phyloP scores from a whole-genome alignment of 1,284 basidiomycete genomes.

The Anthracocystis walkeri region DNA sequence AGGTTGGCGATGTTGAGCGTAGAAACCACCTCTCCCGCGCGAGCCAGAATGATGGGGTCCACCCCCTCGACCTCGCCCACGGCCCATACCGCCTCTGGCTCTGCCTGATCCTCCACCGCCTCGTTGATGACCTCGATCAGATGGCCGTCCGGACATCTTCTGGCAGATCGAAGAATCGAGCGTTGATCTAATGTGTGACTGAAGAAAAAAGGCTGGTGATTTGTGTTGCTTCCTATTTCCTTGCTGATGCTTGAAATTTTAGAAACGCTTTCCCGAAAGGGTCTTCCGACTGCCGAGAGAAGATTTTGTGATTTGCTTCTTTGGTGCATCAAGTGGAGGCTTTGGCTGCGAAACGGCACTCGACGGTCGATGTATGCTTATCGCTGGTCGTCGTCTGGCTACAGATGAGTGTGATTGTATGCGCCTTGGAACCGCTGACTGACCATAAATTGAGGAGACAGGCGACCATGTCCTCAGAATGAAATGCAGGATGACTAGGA shows the following conservation, averaged over 20 bases:
- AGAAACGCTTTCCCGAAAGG: conserved; percentile 12
- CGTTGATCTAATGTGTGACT: too few relatives aligned
- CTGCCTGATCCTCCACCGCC: conserved; percentile 17
- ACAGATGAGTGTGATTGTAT: too few relatives aligned
- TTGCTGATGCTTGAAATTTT: conserved; percentile 2
- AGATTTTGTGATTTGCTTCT: neutral
- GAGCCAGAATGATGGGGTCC: conserved; percentile 4
- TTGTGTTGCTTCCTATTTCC: neutral
- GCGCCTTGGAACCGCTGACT: neutral
- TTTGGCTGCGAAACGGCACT: neutral
- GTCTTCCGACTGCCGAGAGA: conserved; percentile 36
- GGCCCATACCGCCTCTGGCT: conserved; percentile 12
- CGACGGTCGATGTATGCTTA: conserved; percentile 1
- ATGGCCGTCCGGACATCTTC: conserved; percentile 18
- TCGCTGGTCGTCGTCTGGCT: neutral
- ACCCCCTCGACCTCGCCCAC: conserved; percentile 20
- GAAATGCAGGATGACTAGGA: too few relatives aligned
- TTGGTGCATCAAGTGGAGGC: conserved; percentile 6
- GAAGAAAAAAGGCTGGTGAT: neutral
- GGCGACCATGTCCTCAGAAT: too few relatives aligned
- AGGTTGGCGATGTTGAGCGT: conserved; percentile 33
- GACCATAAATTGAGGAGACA: too few relatives aligned
- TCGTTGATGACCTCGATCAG: conserved; percentile 1
- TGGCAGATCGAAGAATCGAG: neutral
- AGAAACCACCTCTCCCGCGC: conserved; percentile 24